Base-by-base conservation (phyloP, 2,329 filamentous ascomycete species). In the Botrytis fragariae region DNA sequence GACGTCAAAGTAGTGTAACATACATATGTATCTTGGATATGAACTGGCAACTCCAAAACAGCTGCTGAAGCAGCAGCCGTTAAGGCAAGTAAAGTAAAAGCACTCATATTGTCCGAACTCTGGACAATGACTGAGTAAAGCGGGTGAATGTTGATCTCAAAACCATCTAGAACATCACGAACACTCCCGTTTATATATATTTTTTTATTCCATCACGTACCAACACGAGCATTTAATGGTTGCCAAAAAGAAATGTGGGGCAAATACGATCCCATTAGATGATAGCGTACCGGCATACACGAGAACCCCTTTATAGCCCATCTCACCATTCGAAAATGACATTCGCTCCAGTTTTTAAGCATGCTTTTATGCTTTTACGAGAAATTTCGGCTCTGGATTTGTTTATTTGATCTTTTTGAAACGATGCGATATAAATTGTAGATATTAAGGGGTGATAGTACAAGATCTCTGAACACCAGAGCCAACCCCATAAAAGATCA, bases 31-130 rank as follows among this genome's bases (percentile, higher is more conserved):
- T 71, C 29, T 45, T 25, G 44, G 12, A 63, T 51, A 22, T 32
- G 18, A 9, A 71, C 25, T 10, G 69, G 69, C 29, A 64, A 4
- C 39, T 71, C 68, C 16, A 68, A 25, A n/a, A 68, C 65, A 54
- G 25, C 22, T 9, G 65, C 65, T 18, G 65, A 68, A 54, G 65
- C 65, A 12, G 65, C 48, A 4, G 65, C 65, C 35, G 18, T n/a
- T 6, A 57, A 32, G 65, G 48, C 48, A 4, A 68, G 48, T 29
- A 68, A 12, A 68, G 48, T 2, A 9, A 42, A 68, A 5, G 35
- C 25, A 68, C 35, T 32, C 65, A 68, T 68, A 12, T 32, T 39
- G 20, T 51, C 35, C 4, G 29, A 29, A 68, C 35, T 29, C 12
- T 54, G 0, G 18, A 29, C 7, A 54, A 39, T 14, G 35, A 54